Conservation (phyloP, 257 asterid species). For the Solanum sitiens region DNA sequence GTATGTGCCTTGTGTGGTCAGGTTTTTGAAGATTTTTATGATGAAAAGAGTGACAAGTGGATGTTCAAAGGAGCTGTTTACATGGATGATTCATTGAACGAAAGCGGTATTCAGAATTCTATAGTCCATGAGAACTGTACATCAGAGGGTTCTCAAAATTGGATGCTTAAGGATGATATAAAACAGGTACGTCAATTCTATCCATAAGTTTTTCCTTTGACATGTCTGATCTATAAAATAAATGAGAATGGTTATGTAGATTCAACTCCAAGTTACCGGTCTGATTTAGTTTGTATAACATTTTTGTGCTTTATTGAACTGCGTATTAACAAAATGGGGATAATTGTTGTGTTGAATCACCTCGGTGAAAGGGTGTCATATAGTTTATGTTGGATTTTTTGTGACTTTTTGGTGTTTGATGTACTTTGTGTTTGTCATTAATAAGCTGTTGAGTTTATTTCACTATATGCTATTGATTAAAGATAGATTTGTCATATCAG, state of each 20-base stretch:
- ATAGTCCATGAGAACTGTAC: slow-evolving; percentile 68
- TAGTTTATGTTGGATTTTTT: background rate
- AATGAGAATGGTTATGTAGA: background rate
- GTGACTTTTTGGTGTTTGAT: background rate
- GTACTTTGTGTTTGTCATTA: background rate
- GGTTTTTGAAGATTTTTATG: slow-evolving; percentile 65
- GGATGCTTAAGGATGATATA: slow-evolving; percentile 29
- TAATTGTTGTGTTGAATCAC: background rate
- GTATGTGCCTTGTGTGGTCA: slow-evolving; percentile 79
- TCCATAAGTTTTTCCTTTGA: background rate
- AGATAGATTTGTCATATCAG: background rate
- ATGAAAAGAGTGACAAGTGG: slow-evolving; percentile 53
- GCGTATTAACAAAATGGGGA: background rate
- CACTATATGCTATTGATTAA: background rate
- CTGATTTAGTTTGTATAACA: background rate
- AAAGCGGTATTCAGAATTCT: slow-evolving; percentile 22
- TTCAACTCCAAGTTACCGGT: background rate
- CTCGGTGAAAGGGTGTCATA: background rate
- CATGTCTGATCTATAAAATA: background rate
- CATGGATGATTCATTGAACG: slow-evolving; percentile 22
- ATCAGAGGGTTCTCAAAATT: slow-evolving; percentile 30
- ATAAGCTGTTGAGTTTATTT: background rate
- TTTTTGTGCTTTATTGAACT: background rate
- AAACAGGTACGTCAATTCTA: slow-evolving; percentile 34
- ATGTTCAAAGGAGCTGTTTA: slow-evolving; percentile 78